Evolutionary conservation across 1,284 basidiomycete species (phyloP).

Genomic region (Schizophyllum amplum): DNA sequence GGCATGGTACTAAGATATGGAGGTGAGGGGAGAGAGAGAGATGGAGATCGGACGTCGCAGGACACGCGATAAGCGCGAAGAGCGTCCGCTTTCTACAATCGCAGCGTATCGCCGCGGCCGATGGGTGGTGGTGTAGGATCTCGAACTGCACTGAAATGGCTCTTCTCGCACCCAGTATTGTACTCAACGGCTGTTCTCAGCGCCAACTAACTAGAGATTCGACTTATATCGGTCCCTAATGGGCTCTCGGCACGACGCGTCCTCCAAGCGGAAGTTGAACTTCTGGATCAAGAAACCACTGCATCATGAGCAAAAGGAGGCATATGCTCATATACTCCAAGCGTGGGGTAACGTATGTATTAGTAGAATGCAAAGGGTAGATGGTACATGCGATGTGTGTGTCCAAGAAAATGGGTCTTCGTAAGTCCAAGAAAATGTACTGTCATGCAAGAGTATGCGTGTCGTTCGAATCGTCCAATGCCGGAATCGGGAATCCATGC

Average conservation of each 20-base stretch:
- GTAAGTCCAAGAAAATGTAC: too few relatives aligned
- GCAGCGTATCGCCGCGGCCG: not conserved
- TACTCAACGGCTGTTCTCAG: too few relatives aligned
- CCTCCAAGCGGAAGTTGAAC: too few relatives aligned
- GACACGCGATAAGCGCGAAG: not conserved
- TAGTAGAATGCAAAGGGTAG: not conserved
- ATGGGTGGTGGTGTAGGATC: not conserved
- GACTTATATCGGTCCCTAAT: too few relatives aligned
- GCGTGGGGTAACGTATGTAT: not conserved
- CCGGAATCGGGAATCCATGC: not conserved
- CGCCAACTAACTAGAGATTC: too few relatives aligned
- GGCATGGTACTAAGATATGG: conserved; percentile 34
- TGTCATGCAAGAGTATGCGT: too few relatives aligned
- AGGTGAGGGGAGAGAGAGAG: not conserved
- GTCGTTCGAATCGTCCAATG: not conserved
- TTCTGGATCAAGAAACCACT: too few relatives aligned
- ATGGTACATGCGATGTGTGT: too few relatives aligned
- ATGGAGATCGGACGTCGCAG: not conserved
- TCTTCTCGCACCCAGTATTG: too few relatives aligned
- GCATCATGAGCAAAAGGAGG: too few relatives aligned
- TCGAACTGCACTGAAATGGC: not conserved
- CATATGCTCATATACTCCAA: too few relatives aligned
- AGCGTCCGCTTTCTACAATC: not conserved
- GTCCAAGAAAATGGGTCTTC: not conserved
- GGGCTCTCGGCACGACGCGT: too few relatives aligned